These are phyloP conservation scores for Dillenia suffruticosa DNA, from an alignment of 164 flowering plant species.

Conservation along the genomic window DNA sequence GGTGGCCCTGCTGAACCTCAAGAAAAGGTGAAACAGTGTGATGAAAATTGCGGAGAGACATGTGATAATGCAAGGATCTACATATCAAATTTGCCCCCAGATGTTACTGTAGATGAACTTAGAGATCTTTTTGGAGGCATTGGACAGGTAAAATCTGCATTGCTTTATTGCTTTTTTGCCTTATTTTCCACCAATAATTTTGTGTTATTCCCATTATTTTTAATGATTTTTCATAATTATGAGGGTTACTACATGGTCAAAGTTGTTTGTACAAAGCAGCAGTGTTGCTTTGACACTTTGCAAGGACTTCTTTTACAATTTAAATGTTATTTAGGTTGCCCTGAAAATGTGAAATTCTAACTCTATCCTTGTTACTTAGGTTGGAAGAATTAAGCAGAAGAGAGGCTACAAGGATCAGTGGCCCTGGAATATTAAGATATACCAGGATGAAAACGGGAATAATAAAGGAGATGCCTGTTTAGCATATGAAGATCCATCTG, in stretches of 20 bases:
- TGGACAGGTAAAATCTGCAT: constrained; percentile 67
- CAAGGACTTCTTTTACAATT: too few species aligned
- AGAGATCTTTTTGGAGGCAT: constrained; percentile 94
- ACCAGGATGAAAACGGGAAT: constrained; percentile 87
- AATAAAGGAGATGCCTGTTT: constrained; percentile 87
- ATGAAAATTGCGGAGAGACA: constrained; percentile 75
- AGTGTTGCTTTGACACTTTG: too few species aligned
- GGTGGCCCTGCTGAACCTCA: constrained; percentile 39
- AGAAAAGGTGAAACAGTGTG: constrained; percentile 83
- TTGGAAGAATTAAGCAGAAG: constrained; percentile 96
- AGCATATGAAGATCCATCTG: constrained; percentile 95
- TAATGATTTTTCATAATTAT: too few species aligned
- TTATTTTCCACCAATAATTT: too few species aligned
- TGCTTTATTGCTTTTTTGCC: constrained; percentile 1
- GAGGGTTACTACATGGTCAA: too few species aligned
- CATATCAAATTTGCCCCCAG: constrained; percentile 93
- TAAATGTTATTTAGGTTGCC: too few species aligned
- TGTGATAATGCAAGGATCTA: constrained; percentile 94
- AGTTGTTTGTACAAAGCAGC: too few species aligned
- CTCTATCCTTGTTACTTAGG: constrained; percentile 30
- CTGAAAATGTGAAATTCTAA: neutral
- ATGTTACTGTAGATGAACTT: constrained; percentile 84
- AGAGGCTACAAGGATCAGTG: constrained; percentile 98
- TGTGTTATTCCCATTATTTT: too few species aligned
- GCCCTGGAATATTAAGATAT: constrained; percentile 90